Conservation (phyloP, 768 basidiomycete genomes). For the Leucosporidium scottii region DNA sequence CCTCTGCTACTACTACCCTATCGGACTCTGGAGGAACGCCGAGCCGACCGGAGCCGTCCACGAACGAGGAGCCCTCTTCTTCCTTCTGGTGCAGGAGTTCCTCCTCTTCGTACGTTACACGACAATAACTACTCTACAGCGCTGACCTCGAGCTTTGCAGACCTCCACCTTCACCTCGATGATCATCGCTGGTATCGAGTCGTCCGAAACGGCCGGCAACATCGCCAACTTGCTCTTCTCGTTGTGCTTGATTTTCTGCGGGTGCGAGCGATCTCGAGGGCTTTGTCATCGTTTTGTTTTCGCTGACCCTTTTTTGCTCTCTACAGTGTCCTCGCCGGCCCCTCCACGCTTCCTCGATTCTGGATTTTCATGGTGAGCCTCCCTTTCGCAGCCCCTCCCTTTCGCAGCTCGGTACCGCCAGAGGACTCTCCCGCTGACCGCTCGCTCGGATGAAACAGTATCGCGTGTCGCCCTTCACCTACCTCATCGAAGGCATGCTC, state of each 20-base stretch:
- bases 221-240: conserved; percentile 46
- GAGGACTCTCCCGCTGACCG: too few species aligned
- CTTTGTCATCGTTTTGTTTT: too few species aligned
- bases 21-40: conserved; percentile 46
- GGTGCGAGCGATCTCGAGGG: conserved; percentile 40
- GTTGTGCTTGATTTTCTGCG: conserved; percentile 47
- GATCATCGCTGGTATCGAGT: not conserved
- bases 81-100: conserved; percentile 44
- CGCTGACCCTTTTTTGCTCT: too few species aligned
- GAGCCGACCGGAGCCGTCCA: conserved; percentile 40
- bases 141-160: conserved; percentile 40
- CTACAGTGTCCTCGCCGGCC: conserved; percentile 40
- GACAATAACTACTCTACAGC: too few species aligned
- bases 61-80: conserved; percentile 46
- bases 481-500: conserved; percentile 34
- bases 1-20: conserved; percentile 44
- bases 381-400: too few species aligned
- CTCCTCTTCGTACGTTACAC: conserved; percentile 40
- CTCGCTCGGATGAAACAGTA: conserved; percentile 26
- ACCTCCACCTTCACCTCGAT: conserved; percentile 13
- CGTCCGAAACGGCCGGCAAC: conserved; percentile 42
- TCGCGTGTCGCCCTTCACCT: conserved; percentile 43
- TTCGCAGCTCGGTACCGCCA: too few species aligned
- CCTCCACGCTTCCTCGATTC: conserved; percentile 37
- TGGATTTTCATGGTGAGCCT: conserved; percentile 39